Evolutionary conservation across 305 asterid species (phyloP), one percentile per base, ranked within the genome.

Genomic region (Fraxinus albicans): DNA sequence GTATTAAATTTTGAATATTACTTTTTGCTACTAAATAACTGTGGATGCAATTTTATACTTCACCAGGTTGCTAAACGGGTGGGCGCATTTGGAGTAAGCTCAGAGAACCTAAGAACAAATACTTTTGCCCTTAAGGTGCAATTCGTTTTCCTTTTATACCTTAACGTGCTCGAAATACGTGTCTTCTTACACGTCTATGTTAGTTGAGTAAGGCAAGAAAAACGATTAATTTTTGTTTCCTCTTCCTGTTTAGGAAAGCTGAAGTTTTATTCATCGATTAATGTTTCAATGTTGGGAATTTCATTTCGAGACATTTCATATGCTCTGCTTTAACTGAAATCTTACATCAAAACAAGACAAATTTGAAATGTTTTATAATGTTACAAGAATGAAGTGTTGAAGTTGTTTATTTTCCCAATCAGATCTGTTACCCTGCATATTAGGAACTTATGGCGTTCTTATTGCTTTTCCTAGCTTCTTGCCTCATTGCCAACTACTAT

Each of bases 401-500:
- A 69, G 38, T 69, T 27, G 75, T 29, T 29, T 29, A 29, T 69
- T 69, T 69, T 69, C 75, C 75, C 8, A 69, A 60, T 65, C 38
- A 27, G 38, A 69, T 29, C 75, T 29, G 19, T 29, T 69, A 29
- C 31, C 25, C 47, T 53, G 29, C 36, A 77, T 33, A 58, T 58
- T 19, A 23, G 75, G 70, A 63, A 60, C 85, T 89, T 76, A 82
- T 50, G 4, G 67, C 70, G 21, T 77, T n/a, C 76, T 79, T 65
- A 31, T 76, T 84, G 31, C 82, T 80, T 86, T 76, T 81, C 47
- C 79, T 86, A 97, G 99, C 98, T 97, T 82, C 92, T 95, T 81
- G 80, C 81, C 79, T 86, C 85, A 35, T 75, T 92, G 90, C 98
- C 98, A 55, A 90, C 87, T 80, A 89, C 97, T 63, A 88, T 90